Base-by-base conservation (phyloP, 495 filamentous ascomycete species). In the Penicillium coprophilum region DNA sequence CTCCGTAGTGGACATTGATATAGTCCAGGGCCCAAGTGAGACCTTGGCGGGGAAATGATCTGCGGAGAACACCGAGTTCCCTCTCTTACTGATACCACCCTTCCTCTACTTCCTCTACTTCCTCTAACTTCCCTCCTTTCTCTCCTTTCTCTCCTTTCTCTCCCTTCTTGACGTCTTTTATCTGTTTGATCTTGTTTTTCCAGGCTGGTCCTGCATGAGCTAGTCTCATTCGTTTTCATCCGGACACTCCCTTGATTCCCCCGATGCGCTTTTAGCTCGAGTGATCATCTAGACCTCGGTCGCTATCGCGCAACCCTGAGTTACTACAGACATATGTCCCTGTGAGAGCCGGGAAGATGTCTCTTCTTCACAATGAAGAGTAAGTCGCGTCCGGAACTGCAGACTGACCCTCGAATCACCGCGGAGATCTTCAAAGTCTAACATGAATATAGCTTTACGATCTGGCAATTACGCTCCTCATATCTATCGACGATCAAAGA, bases 331-430 rank as follows among this genome's bases (percentile, higher is more conserved):
- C 28, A 47, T 49, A 28, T 44, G 31, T 56, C 19, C 13, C 34
- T 36, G 21, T 38, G 31, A 34, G 13, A 23, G 21, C 12, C 21
- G 27, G 3, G 57, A 74, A 64, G 24, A 97, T 97, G 94, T 95
- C 93, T 63, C 82, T 97, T 65, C 87, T 97, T 53, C 91, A 96
- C 71, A 91, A 96, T 58, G 93, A 97, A 84, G 93, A 97, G 92
- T 96, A 86, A 53, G 88, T 77, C 36, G 21, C 17, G 40, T 11
- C 10, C 36, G 21, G 36, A 40, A 36, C 27, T 39, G 31, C 28
- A 50, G 49, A 45, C 46, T 49, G 27, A 13, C n/a, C 12, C 39
- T 46, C 45, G 27, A 57, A 46, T 17, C 27, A 30, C 19, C 34
- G 7, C 39, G 28, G 52, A 41, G 43, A 50, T 43, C 30, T 44